Evolutionary conservation across 2,329 filamentous ascomycete species (phyloP), one percentile per base, ranked within the genome.

Genomic region (Exophiala bonariae): DNA sequence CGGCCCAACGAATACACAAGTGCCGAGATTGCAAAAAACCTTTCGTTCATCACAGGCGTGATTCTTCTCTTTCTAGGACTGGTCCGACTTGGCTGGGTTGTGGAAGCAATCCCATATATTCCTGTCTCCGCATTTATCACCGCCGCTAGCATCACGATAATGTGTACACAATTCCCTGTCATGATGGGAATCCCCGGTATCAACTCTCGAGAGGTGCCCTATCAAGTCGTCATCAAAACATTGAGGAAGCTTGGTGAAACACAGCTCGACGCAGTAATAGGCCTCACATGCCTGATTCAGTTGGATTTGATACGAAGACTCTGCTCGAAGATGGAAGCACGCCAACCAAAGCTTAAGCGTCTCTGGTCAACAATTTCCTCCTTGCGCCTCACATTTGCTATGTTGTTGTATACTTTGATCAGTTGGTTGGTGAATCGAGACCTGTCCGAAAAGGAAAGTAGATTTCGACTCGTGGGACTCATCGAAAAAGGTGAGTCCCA

Each of bases 51-150:
- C 44, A 77, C 81, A 7, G 92, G 92, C 22, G 76, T 74, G 26
- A 86, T 96, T 47, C 85, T 96, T 19, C 75, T 86, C 37, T 80
- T 82, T 51, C 79, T 96, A 50, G 92, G 92, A 3, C 71, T 96
- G 3, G 72, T 88, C 28, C 83, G 91, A 35, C 78, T 85, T 28
- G 92, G 92, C 3, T 95, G 89, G 82, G 83, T 97, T 39, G 89
- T 96, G 33, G 90, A 97, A 57, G 79, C 96, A 61, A 96, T 96
- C 59, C 87, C 92, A 1, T 81, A 96, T 41, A 84, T 89, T 1
- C 87, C 90, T 0, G 87, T 96, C 44, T 90, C 88, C 0, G 89
- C 92, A 2, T 97, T 95, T 73, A 96, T 96, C 86, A 96, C 92
- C 0, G 91, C 91, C 2, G 95, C 91, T 3, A 90, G 91, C 44